Conservation (phyloP, 2,329 filamentous ascomycete species). For the Ceratocystis alfenasii region DNA sequence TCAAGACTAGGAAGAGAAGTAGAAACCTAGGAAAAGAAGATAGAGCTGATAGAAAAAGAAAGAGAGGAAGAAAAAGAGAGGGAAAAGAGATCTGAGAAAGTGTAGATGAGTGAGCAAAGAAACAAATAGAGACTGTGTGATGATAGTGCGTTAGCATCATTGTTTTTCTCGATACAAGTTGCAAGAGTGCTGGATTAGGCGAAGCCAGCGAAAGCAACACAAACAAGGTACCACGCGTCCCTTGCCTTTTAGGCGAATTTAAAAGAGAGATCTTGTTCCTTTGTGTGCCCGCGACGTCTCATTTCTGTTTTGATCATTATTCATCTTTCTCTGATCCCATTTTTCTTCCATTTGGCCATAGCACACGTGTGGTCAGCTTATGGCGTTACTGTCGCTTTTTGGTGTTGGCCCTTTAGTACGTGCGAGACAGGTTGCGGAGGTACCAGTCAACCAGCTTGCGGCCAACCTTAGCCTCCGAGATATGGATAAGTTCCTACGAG, state of each 20-base stretch:
- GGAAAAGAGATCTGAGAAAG: not conserved
- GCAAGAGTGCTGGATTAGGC: not conserved
- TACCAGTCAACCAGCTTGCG: conserved; percentile 98
- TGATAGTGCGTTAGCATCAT: not conserved
- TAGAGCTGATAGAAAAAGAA: not conserved
- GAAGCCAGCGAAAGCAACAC: not conserved
- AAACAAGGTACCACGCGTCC: not conserved
- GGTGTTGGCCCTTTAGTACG: conserved; percentile 51
- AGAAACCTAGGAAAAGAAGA: not conserved
- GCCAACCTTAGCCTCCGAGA: conserved; percentile 96
- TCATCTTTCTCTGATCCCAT: conserved; percentile 22
- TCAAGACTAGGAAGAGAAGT: not conserved
- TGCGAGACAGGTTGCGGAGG: conserved; percentile 86
- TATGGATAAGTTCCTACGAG: conserved; percentile 80
- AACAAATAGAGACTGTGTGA: conserved; percentile 2
- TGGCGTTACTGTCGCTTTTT: not conserved
- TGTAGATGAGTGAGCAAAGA: conserved; percentile 11
- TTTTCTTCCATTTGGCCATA: conserved; percentile 21
- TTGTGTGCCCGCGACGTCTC: conserved; percentile 13
- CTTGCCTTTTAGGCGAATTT: not conserved
- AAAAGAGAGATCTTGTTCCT: conserved; percentile 11
- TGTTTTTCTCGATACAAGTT: not conserved
- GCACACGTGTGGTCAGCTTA: not conserved
- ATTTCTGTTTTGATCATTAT: conserved; percentile 24
- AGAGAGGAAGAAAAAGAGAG: conserved; percentile 5